Evolutionary conservation across 1,284 basidiomycete genomes (phyloP), one percentile per base, ranked within the genome.

Genomic region (Violaceomyces palustris): DNA sequence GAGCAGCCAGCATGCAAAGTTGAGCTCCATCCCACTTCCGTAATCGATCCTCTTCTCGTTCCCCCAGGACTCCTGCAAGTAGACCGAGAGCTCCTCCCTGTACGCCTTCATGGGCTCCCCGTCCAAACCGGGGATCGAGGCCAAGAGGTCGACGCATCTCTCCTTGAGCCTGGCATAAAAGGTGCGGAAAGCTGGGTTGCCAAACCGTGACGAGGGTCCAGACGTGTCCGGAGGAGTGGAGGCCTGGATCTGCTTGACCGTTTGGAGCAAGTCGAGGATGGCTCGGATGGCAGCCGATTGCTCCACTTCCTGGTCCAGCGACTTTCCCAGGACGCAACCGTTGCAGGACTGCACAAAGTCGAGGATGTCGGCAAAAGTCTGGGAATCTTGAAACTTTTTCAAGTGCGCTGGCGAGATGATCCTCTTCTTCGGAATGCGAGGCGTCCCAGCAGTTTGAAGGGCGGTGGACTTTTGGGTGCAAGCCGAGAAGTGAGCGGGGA

Each of bases 21-120:
- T 96, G 47, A 98, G 80, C 74, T 99, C 94, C 91, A 97, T 97
- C 2, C 93, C 93, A 67, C 90, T 94, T 8, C 94, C 93, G 74
- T 99, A 99, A 75, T 99, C 94, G 51, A 99, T 92, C 5, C 93
- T 79, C 42, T 86, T 82, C 28, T 85, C 79, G 73, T 88, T 96
- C 1, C 93, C 93, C 92, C 91, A 98, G 18, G 83, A 76, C 69
- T 94, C 87, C 34, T 79, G 77, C 61, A 98, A 86, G 74, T 98
- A 98, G 1, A 78, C 78, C 3, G 83, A 80, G 3, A 73, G 53
- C 42, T 73, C 69, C 2, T 52, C 29, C 2, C 64, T 55, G 8
- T 57, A 48, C 4, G 59, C 45, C 7, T 31, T 39, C 10, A 36
- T 41, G 3, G 25, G 17, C 21, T 18, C 10, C 6, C 32, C 34